Evolutionary conservation across 495 filamentous ascomycete genomes (phyloP), one percentile per base, ranked within the genome.

Genomic region (Lophium mytilinum): DNA sequence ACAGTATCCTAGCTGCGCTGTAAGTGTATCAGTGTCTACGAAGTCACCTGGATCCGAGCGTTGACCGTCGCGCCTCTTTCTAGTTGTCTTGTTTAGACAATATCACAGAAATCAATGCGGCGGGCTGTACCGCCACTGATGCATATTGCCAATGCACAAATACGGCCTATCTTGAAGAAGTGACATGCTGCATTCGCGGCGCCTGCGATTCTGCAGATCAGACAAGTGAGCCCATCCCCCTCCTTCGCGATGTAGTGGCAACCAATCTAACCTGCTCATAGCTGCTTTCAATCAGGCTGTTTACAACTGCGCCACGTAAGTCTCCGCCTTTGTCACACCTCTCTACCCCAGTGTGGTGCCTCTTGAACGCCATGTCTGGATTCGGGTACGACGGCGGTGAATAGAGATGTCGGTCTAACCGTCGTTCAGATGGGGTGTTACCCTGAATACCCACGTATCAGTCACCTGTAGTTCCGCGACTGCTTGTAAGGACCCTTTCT

Each of bases 61-160:
- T 9, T 12, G 30, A 12, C 45, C 18, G 45, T 12, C 6, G 18
- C 11, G 30, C 15, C 15, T 19, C 19, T n/a, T n/a, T n/a, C 15
- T 14, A 34, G 19, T 34, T 34, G 11, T 17, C 55, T 33, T 45
- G 47, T 17, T 14, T 57, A 14, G n/a, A 40, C 55, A 19, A 52
- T 37, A 9, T n/a, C 5, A 15, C 33, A 15, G n/a, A 37, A 14
- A 49, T 45, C 9, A 11, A 2, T 14, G 21, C n/a, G 2, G 34
- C 48, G 9, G 37, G 48, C 9, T 57, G 55, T 24, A 24, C 37
- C 18, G 3, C 21, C 1, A 49, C 47, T 9, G 37, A 57, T 45
- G 15, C 15, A n/a, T 52, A 51, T 40, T 57, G 55, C 37, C 55
- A 52, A 2, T 57, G 55, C 37, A 19, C 36, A 4, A 57, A 37